Evolutionary conservation across 2,329 filamentous ascomycete species (phyloP).

Genomic region (Anisogramma anomala): DNA sequence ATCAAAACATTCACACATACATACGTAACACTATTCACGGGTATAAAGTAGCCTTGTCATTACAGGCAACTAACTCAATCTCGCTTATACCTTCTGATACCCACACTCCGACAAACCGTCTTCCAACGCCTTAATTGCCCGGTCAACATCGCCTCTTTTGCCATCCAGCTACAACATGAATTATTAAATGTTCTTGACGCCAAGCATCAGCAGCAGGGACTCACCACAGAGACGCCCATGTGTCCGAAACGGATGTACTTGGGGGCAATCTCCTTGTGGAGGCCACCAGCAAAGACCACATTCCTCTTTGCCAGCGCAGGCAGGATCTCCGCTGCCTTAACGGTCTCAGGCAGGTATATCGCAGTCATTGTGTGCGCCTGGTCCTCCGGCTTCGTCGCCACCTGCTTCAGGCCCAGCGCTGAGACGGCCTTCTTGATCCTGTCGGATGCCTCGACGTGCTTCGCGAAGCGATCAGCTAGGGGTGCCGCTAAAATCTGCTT

Average conservation of each 20-base stretch:
- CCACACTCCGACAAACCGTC: constrained; percentile 65
- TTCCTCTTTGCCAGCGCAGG: constrained; percentile 77
- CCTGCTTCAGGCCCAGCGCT: constrained; percentile 74
- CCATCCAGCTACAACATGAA: too few relatives aligned
- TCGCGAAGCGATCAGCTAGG: constrained; percentile 69
- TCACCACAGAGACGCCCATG: constrained; percentile 85
- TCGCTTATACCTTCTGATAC: constrained; percentile 36
- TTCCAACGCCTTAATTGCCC: constrained; percentile 68
- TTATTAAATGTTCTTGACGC: too few relatives aligned
- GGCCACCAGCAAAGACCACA: constrained; percentile 85
- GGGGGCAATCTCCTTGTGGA: constrained; percentile 89
- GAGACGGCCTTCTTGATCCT: constrained; percentile 75
- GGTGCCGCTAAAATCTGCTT: constrained; percentile 74
- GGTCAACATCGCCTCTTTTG: constrained; percentile 68
- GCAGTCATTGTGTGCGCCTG: constrained; percentile 98
- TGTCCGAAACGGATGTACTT: constrained; percentile 95
- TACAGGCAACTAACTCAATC: too few relatives aligned
- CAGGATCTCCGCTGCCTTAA: constrained; percentile 71
- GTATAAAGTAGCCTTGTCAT: too few relatives aligned
- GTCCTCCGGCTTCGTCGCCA: constrained; percentile 74
- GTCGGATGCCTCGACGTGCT: constrained; percentile 68
- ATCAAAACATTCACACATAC: too few relatives aligned
- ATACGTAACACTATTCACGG: too few relatives aligned
- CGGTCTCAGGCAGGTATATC: constrained; percentile 79
- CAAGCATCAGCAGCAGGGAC: constrained; percentile 21